Evolutionary conservation across 495 filamentous ascomycete species (phyloP), one percentile per base, ranked within the genome.

Genomic region (Glutinoglossum americanum): DNA sequence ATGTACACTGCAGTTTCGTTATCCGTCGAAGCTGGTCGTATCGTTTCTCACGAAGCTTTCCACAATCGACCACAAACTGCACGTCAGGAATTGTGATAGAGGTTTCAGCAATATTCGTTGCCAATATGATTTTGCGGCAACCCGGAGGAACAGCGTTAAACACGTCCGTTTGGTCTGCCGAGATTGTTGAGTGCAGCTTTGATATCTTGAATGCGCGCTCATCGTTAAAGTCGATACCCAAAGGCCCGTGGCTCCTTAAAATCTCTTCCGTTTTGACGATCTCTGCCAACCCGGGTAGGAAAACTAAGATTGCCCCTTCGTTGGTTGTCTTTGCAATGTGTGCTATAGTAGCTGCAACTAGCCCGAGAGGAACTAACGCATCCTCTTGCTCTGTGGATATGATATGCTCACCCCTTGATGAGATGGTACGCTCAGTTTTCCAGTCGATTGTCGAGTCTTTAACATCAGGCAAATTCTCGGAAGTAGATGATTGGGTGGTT

Each of bases 91-190:
- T 74, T 1, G 78, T 81, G 30, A 81, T 62, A 4, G 78, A 80
- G 0, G 78, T 80, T 61, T 81, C 78, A 1, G 78, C 77, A 55
- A 81, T 75, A 60, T 81, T 79, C 0, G 78, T 81, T 11, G 78
- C 68, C 11, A 81, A 65, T 44, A 81, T 74, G 28, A 81, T 70
- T 59, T 79, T 74, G 41, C 79, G 69, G 45, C 74, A 75, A 21
- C 74, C 77, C 49, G 61, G 30, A 17, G 74, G 73, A 9, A 72
- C 64, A 5, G 70, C 62, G 1, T 67, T 64, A 59, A 74, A 72
- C 25, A 79, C 67, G 19, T 75, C 71, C 3, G 64, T 66, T 57
- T 79, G 73, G 25, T 64, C 65, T 13, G 70, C 69, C 7, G 72
- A 69, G 13, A 77, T 65, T 15, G 64, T 67, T 1, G 79, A 75